Percentiles rank a stretch among this genome's conserved stretches.
These are phyloP conservation scores for Plasmodium billcollinsi DNA, from an alignment of 169 alveolate genomes.

Conservation along the genomic window DNA sequence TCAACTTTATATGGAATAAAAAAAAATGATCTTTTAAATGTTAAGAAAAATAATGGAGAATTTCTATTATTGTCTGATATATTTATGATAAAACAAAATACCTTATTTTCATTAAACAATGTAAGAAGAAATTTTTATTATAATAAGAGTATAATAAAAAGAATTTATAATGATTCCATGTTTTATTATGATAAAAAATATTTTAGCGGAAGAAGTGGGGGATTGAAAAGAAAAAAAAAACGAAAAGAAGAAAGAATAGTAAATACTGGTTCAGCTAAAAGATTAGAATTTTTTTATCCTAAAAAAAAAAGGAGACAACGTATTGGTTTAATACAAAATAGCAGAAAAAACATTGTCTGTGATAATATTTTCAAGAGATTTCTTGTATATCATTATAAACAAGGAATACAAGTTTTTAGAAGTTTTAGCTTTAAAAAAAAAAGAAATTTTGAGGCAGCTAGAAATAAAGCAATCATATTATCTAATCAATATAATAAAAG, in stretches of 20 bases:
- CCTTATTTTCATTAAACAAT: too few species aligned
- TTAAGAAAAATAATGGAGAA: not conserved
- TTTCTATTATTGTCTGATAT: not conserved
- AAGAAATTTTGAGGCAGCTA: slow-evolving; percentile 80
- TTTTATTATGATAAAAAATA: slow-evolving; percentile 31
- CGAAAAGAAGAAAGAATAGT: slow-evolving; percentile 81
- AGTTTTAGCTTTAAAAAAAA: slow-evolving; percentile 78
- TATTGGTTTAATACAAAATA: slow-evolving; percentile 82
- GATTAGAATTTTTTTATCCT: slow-evolving; percentile 85
- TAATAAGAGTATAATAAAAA: not conserved
- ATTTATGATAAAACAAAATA: not conserved
- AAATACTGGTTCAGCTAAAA: slow-evolving; percentile 80
- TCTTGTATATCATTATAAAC: slow-evolving; percentile 83
- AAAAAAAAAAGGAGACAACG: slow-evolving; percentile 80
- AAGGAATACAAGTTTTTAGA: slow-evolving; percentile 85
- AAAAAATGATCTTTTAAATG: not conserved
- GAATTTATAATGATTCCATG: too few species aligned
- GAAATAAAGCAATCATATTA: slow-evolving; percentile 79
- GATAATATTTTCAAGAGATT: slow-evolving; percentile 81
- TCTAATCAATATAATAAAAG: slow-evolving; percentile 81
- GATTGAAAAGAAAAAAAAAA: slow-evolving; percentile 82
- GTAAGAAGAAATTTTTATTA: not conserved
- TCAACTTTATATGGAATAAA: slow-evolving; percentile 7
- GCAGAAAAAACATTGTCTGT: slow-evolving; percentile 83
- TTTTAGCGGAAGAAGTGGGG: slow-evolving; percentile 85